Base-by-base conservation (phyloP, 2,329 filamentous ascomycete species). In the Lomentospora prolificans region DNA sequence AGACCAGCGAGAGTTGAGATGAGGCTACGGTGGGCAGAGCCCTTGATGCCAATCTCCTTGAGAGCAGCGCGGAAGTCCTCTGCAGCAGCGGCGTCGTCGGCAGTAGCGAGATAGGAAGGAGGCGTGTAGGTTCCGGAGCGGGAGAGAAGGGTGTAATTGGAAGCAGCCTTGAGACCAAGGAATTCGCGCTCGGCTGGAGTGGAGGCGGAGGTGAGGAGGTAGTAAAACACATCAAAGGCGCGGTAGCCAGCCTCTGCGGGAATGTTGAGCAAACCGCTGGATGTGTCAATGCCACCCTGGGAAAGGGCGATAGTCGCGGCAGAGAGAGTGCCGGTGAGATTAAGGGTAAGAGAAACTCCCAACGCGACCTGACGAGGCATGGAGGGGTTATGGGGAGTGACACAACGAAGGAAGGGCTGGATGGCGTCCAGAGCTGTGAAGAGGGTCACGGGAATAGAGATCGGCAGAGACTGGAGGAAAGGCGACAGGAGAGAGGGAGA, bases 201-300 rank as follows among this genome's bases (percentile, higher is more conserved):
- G 0, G 94, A 95, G 0, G 89, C 87, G n/a, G 88, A 90, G 0
- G 91, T 95, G 44, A 97, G 78, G 1, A 99, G 82, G 64, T 96
- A 97, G 73, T 99, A 97, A 67, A 99, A 97, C 52, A 95, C 94
- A 66, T 99, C 92, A 63, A 99, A 99, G 3, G 92, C 94, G 60
- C 94, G 85, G 69, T 90, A 90, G 10, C 94, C 94, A 5, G 83
- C 66, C 65, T 96, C 84, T 0, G 84, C 70, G 0, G 94, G 89
- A 14, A 99, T 82, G 57, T 87, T 84, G 14, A 96, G 75, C 9
- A 99, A 76, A 44, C 92, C 94, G 59, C 83, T 83, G 19, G 78
- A 72, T 0, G 90, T 94, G 66, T 99, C 89, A 58, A 99, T 87
- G 17, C 94, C 94, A 3, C 89, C 87, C 39, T 90, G 87, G 0